These are phyloP conservation scores for Xylaria flabelliformis DNA, from an alignment of 495 filamentous ascomycete species.

Conservation along the genomic window DNA sequence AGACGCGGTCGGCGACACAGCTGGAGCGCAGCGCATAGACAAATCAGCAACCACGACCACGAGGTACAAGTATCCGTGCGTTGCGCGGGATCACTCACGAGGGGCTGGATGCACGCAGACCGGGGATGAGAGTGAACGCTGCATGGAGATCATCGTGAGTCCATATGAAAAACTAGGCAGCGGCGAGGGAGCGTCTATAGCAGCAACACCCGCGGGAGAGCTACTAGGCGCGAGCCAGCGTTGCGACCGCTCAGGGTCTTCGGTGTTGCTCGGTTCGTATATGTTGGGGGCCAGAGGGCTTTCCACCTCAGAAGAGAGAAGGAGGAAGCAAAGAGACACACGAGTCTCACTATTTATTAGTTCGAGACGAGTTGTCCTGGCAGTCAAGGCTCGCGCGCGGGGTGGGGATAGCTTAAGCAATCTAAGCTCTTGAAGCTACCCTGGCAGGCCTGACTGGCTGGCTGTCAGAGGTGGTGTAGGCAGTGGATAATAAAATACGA, in stretches of 20 bases:
- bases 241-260: slow-evolving; percentile 16
- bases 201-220: slow-evolving; percentile 37
- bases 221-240: slow-evolving; percentile 34
- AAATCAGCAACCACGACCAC: slow-evolving; percentile 45
- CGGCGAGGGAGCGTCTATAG: slow-evolving; percentile 31
- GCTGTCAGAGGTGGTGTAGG: slow-evolving; percentile 10
- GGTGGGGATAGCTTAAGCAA: slow-evolving; percentile 15
- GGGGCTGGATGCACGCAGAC: slow-evolving; percentile 58
- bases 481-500: slow-evolving; percentile 3
- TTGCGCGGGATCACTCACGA: slow-evolving; percentile 49
- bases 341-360: slow-evolving; percentile 1
- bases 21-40: slow-evolving; percentile 33
- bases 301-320: slow-evolving; percentile 12
- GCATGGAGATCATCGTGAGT: slow-evolving; percentile 62
- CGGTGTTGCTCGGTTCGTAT: slow-evolving; percentile 11
- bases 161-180: slow-evolving; percentile 40
- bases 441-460: slow-evolving; percentile 22
- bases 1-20: slow-evolving; percentile 45
- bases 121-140: slow-evolving; percentile 59
- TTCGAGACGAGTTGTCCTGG: slow-evolving; percentile 10
- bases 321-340: slow-evolving; percentile 8
- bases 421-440: slow-evolving; percentile 24
- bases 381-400: slow-evolving; percentile 20
- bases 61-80: slow-evolving; percentile 15
- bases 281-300: slow-evolving; percentile 16